phyloP scores from a whole-genome alignment of 768 basidiomycete genomes.

The Suillus clintonianus region DNA sequence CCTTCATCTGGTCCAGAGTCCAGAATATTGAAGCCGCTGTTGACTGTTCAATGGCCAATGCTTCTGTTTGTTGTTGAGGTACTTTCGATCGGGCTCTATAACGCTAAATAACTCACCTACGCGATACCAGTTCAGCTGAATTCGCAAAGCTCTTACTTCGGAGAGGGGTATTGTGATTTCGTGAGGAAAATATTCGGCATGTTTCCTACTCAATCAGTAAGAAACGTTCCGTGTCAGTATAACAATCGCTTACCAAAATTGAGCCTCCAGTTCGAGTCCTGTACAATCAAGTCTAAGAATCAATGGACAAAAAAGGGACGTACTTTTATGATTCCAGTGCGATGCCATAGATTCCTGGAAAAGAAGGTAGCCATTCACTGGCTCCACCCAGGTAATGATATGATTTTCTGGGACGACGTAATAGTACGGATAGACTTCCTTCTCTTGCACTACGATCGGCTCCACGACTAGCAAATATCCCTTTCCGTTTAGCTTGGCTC shows the following conservation, averaged over 20 bases:
- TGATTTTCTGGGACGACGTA: not conserved
- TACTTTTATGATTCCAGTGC: not conserved
- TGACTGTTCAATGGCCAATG: not conserved
- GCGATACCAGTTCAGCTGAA: not conserved
- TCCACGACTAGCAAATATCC: no score
- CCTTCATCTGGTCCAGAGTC: not conserved
- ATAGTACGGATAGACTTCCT: no score
- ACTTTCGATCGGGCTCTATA: not conserved
- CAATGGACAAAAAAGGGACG: not conserved
- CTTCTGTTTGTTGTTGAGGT: not conserved
- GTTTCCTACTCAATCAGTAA: not conserved
- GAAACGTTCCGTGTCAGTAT: not conserved
- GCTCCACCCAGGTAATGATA: not conserved
- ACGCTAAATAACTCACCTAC: not conserved
- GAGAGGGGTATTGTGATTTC: not conserved
- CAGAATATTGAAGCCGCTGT: not conserved
- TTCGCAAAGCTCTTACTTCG: not conserved
- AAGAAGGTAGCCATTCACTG: not conserved
- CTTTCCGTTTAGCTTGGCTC: no score
- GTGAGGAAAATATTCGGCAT: not conserved
- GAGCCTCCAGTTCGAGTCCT: not conserved
- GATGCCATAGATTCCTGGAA: not conserved
- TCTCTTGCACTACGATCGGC: no score
- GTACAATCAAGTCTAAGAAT: not conserved
- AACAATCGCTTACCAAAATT: not conserved